These are phyloP conservation scores for Pichia kudriavzevii DNA, from an alignment of 1,139 yeast species.

Conservation along the genomic window DNA sequence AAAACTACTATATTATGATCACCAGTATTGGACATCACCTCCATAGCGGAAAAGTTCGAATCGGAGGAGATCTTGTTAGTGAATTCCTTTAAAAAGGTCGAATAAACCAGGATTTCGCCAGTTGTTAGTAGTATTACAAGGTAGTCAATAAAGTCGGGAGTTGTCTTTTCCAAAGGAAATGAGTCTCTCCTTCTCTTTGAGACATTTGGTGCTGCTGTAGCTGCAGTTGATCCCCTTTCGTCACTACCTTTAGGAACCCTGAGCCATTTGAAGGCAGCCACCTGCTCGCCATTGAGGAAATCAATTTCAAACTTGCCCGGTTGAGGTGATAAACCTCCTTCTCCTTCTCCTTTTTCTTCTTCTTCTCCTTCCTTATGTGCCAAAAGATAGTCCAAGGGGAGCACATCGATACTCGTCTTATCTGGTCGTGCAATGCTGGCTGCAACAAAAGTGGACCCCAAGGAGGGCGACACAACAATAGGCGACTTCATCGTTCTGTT, in stretches of 20 bases:
- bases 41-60: slow-evolving; percentile 19
- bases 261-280: slow-evolving; percentile 26
- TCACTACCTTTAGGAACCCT: too few species aligned
- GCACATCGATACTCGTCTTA: slow-evolving; percentile 26
- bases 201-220: not conserved
- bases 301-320: slow-evolving; percentile 21
- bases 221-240: too few species aligned
- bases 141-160: slow-evolving; percentile 17
- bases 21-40: slow-evolving; percentile 6
- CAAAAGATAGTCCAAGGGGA: slow-evolving; percentile 19
- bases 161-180: too few species aligned
- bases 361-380: too few species aligned
- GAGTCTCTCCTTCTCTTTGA: slow-evolving; percentile 8
- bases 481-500: slow-evolving; percentile 12
- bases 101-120: slow-evolving; percentile 36
- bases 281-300: slow-evolving; percentile 25
- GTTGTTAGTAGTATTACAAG: slow-evolving; percentile 34
- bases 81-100: slow-evolving; percentile 35
- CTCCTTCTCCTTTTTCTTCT: too few species aligned
- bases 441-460: slow-evolving; percentile 18
- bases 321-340: slow-evolving; percentile 4
- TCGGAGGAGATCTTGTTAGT: slow-evolving; percentile 31
- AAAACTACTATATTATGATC: slow-evolving; percentile 13
- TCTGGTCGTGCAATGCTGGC: slow-evolving; percentile 22
- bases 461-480: slow-evolving; percentile 8